Percentiles rank a stretch among this genome's conserved stretches.
Conservation (phyloP, 208 protist genomes). For the Phytomonas francai region DNA sequence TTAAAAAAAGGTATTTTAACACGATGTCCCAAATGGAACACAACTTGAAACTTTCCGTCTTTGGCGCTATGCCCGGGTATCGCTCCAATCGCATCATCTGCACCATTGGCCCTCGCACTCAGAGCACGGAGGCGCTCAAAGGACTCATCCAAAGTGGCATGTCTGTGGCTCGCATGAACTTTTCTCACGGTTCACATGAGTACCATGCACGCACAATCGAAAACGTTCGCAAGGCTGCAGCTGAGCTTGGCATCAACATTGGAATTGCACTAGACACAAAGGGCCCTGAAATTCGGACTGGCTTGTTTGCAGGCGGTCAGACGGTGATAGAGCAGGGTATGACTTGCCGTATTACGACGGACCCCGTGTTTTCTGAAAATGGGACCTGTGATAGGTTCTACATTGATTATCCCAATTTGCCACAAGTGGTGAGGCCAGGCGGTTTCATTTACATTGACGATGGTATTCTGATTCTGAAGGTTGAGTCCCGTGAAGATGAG, state of each 20-base stretch:
- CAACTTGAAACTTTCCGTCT: slow-evolving; percentile 84
- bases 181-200: slow-evolving; percentile 96
- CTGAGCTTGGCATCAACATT: slow-evolving; percentile 82
- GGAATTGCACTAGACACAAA: slow-evolving; percentile 96
- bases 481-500: slow-evolving; percentile 66
- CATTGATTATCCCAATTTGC: slow-evolving; percentile 89
- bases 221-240: slow-evolving; percentile 89
- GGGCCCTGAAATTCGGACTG: slow-evolving; percentile 96
- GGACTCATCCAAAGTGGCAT: slow-evolving; percentile 93
- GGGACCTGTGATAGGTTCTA: slow-evolving; percentile 81
- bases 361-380: slow-evolving; percentile 76
- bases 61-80: slow-evolving; percentile 71
- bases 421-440: slow-evolving; percentile 70
- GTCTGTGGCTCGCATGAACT: slow-evolving; percentile 96
- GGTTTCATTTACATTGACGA: slow-evolving; percentile 95
- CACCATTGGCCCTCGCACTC: slow-evolving; percentile 95
- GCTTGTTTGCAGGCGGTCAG: slow-evolving; percentile 73
- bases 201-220: slow-evolving; percentile 93
- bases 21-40: slow-evolving; percentile 84
- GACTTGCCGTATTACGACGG: slow-evolving; percentile 85
- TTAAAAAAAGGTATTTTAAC: not conserved
- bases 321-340: slow-evolving; percentile 59
- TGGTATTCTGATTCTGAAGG: slow-evolving; percentile 90
- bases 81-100: slow-evolving; percentile 93
- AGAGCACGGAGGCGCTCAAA: slow-evolving; percentile 90